Evolutionary conservation across 768 basidiomycete species (phyloP).

Genomic region (Steccherinum ochraceum): DNA sequence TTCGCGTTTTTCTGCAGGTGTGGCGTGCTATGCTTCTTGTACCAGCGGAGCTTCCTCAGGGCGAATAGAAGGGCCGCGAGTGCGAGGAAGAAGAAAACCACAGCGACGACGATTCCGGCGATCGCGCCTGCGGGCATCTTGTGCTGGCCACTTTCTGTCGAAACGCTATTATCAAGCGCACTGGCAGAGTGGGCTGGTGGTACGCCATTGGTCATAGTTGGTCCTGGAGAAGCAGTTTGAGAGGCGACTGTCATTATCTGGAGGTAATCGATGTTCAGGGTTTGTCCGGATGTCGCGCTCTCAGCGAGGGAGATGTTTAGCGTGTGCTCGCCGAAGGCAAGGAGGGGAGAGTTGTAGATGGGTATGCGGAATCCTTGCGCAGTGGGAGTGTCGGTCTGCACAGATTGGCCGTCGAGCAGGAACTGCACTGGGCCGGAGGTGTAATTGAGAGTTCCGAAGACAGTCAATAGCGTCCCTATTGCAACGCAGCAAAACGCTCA

Average conservation of each 20-base stretch:
- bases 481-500: background rate
- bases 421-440: background rate
- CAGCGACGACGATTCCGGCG: background rate
- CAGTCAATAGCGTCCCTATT: conserved; percentile 1
- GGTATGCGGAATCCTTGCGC: background rate
- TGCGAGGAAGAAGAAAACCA: background rate
- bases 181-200: too few relatives aligned
- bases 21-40: background rate
- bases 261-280: background rate
- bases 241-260: background rate
- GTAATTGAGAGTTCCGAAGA: background rate
- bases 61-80: background rate
- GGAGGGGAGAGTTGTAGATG: background rate
- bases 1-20: background rate
- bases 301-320: background rate
- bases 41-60: background rate
- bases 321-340: conserved; percentile 1
- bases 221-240: background rate
- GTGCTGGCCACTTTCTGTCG: too few relatives aligned
- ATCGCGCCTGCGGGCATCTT: background rate
- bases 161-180: too few relatives aligned
- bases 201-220: background rate
- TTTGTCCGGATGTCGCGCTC: background rate
- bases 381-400: background rate
- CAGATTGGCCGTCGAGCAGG: background rate